These are phyloP conservation scores for Candida pini DNA, from an alignment of 805 yeast genomes.

Conservation along the genomic window DNA sequence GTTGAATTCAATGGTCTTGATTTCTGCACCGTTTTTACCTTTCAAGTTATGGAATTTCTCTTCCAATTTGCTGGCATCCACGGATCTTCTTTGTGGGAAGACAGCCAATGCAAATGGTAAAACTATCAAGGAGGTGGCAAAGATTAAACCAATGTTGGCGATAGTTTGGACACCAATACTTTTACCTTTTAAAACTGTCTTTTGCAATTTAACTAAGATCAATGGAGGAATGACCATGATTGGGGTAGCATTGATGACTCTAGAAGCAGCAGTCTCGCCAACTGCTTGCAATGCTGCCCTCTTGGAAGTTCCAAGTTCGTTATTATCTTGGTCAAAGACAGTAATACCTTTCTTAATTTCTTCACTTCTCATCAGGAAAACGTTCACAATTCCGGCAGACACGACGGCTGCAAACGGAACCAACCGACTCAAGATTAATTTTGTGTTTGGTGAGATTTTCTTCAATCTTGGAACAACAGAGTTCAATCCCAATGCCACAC, in stretches of 20 bases:
- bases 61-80: slow-evolving; percentile 60
- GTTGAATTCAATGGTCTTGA: slow-evolving; percentile 72
- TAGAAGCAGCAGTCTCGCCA: slow-evolving; percentile 92
- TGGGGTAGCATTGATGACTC: slow-evolving; percentile 96
- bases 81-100: slow-evolving; percentile 81
- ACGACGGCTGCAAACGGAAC: slow-evolving; percentile 99
- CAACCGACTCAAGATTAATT: slow-evolving; percentile 69
- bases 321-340: slow-evolving; percentile 59
- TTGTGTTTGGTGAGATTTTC: slow-evolving; percentile 62
- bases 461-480: slow-evolving; percentile 83
- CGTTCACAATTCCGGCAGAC: slow-evolving; percentile 93
- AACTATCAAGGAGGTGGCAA: slow-evolving; percentile 77
- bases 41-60: slow-evolving; percentile 53
- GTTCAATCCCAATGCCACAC: slow-evolving; percentile 91
- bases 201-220: slow-evolving; percentile 71
- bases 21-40: slow-evolving; percentile 53
- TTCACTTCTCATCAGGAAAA: slow-evolving; percentile 93
- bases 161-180: slow-evolving; percentile 58
- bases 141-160: slow-evolving; percentile 81
- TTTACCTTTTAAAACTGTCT: slow-evolving; percentile 60
- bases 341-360: slow-evolving; percentile 83
- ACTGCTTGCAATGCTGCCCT: slow-evolving; percentile 90
- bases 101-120: slow-evolving; percentile 94
- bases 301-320: slow-evolving; percentile 68
- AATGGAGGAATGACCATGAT: slow-evolving; percentile 96